phyloP scores from a whole-genome alignment of 345 rosid species.

The Eucalyptus marginata region DNA sequence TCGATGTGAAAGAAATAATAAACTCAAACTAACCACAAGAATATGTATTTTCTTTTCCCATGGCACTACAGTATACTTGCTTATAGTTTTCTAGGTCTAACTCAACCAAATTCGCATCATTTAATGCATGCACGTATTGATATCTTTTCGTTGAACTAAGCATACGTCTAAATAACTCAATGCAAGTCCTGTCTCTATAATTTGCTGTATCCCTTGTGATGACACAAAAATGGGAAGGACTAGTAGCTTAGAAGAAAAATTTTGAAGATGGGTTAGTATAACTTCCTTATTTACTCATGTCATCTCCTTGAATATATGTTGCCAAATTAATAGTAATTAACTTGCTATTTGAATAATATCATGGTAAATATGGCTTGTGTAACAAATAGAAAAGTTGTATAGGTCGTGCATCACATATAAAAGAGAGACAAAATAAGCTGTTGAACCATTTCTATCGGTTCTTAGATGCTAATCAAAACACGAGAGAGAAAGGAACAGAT shows the following conservation, averaged over 20 bases:
- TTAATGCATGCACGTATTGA: not conserved
- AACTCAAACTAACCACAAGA: not conserved
- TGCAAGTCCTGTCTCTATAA: not conserved
- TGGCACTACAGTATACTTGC: not conserved
- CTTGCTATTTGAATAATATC: not conserved
- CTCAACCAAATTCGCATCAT: not conserved
- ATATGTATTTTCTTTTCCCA: not conserved
- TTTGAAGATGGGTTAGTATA: not conserved
- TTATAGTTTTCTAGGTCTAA: not conserved
- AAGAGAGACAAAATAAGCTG: rapidly evolving
- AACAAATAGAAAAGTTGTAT: not conserved
- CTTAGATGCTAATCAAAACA: not conserved
- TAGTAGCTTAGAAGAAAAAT: not conserved
- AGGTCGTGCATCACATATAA: not conserved
- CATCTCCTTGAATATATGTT: not conserved
- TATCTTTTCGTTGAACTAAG: not conserved
- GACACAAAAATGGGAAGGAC: not conserved
- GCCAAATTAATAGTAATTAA: not conserved
- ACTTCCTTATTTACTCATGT: not conserved
- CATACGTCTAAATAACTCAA: not conserved
- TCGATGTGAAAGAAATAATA: not conserved
- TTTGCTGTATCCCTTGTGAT: not conserved
- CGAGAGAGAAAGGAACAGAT: too few relatives aligned
- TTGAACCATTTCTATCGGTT: rapidly evolving
- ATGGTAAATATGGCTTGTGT: not conserved